Percentiles rank a stretch among this genome's conserved stretches.
Evolutionary conservation across 176 grass and related monocot genomes (phyloP).

Genomic region (Carex parvula): DNA sequence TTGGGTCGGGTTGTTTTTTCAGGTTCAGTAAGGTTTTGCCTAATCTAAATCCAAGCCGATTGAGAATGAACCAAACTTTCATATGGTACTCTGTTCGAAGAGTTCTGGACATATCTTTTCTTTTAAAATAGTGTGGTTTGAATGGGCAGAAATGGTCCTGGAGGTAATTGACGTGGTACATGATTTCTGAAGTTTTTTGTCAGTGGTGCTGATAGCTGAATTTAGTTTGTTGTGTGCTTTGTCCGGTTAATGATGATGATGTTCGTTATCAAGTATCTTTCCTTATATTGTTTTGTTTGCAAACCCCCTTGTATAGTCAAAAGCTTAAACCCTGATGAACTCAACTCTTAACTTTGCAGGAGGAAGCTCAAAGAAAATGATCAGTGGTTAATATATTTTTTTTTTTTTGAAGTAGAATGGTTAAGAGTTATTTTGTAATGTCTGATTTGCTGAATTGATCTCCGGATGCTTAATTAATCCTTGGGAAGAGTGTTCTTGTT

Average conservation of each 20-base stretch:
- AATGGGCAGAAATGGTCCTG: background rate
- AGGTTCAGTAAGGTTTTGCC: background rate
- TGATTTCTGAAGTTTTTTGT: background rate
- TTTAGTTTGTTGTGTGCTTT: background rate
- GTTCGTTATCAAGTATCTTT: background rate
- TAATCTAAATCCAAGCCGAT: background rate
- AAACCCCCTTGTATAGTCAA: background rate
- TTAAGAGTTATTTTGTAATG: conserved; percentile 4
- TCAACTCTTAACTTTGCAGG: background rate
- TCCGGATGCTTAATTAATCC: background rate
- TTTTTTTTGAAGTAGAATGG: background rate
- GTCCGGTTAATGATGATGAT: background rate
- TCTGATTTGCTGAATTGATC: background rate
- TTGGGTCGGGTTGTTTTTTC: background rate
- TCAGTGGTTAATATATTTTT: background rate
- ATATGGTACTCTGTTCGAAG: background rate
- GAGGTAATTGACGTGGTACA: background rate
- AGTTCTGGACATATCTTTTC: background rate
- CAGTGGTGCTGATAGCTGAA: background rate
- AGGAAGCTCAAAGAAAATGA: conserved; percentile 23
- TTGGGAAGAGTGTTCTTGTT: background rate
- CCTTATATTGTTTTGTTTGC: background rate
- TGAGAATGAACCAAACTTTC: background rate
- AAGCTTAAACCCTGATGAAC: background rate
- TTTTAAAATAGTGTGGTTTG: background rate